These are phyloP conservation scores for Omphalotus guepiniiformis DNA, from an alignment of 768 basidiomycete genomes.

Conservation along the genomic window DNA sequence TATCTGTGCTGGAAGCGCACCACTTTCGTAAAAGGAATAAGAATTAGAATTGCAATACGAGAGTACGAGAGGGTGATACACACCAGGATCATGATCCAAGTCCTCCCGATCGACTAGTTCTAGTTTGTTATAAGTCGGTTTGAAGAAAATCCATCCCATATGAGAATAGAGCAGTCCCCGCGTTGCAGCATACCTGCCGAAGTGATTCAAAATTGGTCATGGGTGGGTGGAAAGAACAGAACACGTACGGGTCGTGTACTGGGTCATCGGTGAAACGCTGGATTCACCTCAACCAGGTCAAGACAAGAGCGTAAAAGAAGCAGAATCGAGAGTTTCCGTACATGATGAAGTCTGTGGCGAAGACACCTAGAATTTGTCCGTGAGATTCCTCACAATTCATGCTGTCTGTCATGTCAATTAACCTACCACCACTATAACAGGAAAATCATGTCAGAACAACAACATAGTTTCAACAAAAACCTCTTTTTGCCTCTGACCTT, in stretches of 20 bases:
- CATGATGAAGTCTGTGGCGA: slow-evolving; percentile 73
- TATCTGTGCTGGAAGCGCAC: slow-evolving; percentile 68
- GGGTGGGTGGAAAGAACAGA: not conserved
- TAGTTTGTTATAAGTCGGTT: slow-evolving; percentile 61
- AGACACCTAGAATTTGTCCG: slow-evolving; percentile 58
- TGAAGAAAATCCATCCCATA: slow-evolving; percentile 85
- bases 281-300: too few species aligned
- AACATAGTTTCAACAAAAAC: not conserved
- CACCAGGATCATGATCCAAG: slow-evolving; percentile 65
- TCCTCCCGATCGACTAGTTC: slow-evolving; percentile 63
- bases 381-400: not conserved
- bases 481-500: slow-evolving; percentile 43
- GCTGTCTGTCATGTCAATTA: not conserved
- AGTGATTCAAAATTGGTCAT: not conserved
- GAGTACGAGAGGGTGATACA: slow-evolving; percentile 18
- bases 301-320: slow-evolving; percentile 2
- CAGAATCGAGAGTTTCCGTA: slow-evolving; percentile 26
- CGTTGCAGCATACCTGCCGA: slow-evolving; percentile 63
- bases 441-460: not conserved
- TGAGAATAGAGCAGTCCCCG: slow-evolving; percentile 72
- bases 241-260: slow-evolving; percentile 56
- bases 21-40: slow-evolving; percentile 32
- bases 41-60: not conserved
- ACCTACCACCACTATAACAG: slow-evolving; percentile 50
- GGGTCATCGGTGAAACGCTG: slow-evolving; percentile 72